A percentile compares a stretch with the other conserved stretches of the same genome.
phyloP scores from a whole-genome alignment of 2,329 filamentous ascomycete genomes.

The Talaromyces albobiverticillius region DNA sequence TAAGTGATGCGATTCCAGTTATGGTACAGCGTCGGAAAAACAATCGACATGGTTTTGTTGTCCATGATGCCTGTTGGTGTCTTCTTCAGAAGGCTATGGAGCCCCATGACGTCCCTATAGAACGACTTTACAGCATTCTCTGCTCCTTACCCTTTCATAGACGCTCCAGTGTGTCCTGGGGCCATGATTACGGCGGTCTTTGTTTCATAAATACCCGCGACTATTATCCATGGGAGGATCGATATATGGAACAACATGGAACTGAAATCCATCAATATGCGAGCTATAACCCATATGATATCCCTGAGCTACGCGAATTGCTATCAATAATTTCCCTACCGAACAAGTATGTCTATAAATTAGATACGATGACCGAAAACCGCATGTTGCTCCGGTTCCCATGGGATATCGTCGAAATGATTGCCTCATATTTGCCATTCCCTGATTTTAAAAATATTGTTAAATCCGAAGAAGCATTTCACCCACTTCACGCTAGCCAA shows the following conservation, averaged over 20 bases:
- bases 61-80: conserved; percentile 14
- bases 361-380: not conserved
- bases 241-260: not conserved
- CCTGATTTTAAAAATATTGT: conserved; percentile 6
- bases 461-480: conserved; percentile 8
- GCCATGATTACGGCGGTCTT: conserved; percentile 6
- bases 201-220: conserved; percentile 1
- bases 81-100: conserved; percentile 2
- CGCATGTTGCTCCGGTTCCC: conserved; percentile 10
- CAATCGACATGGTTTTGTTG: conserved; percentile 8
- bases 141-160: conserved; percentile 6
- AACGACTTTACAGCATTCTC: conserved; percentile 6
- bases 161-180: conserved; percentile 2
- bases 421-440: conserved; percentile 10
- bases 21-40: conserved; percentile 2
- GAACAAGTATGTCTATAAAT: not conserved
- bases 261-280: conserved; percentile 3
- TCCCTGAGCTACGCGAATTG: conserved; percentile 2
- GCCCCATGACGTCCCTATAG: not conserved
- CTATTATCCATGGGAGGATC: conserved; percentile 11
- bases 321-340: not conserved
- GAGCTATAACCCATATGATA: not conserved
- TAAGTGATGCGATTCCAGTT: conserved; percentile 5
- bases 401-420: conserved; percentile 13
- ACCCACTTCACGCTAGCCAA: conserved; percentile 9